Base-by-base conservation (phyloP, 768 basidiomycete species). In the Trametes villosa region DNA sequence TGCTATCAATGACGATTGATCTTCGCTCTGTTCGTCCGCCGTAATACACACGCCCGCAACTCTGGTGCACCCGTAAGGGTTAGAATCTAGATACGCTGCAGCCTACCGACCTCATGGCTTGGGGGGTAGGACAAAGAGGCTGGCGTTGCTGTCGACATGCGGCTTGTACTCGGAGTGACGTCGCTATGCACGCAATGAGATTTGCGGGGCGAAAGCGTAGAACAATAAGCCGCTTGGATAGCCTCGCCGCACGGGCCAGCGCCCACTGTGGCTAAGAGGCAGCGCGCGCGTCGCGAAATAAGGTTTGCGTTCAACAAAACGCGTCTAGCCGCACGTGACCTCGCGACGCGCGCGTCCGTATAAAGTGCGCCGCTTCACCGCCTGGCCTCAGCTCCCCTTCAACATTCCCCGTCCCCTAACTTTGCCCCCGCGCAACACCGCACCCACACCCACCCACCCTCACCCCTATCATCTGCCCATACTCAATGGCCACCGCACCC, bases 1-100 rank as follows among this genome's bases (percentile, higher is more conserved):
- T 49, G 79, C 79, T 68, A 74, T 74, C 41, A 64, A 74, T 66
- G 83, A 86, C 48, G 84, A 88, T n/a, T 72, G 56, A 68, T 13
- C 33, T 42, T 34, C 26, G 29, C 15, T 18, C 26, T 29, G 18
- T 40, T n/a, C 18, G 78, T n/a, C n/a, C n/a, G n/a, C n/a, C n/a
- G n/a, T n/a, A n/a, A n/a, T n/a, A n/a, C n/a, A n/a, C n/a, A n/a
- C n/a, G n/a, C n/a, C n/a, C n/a, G n/a, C n/a, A n/a, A n/a, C n/a
- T n/a, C n/a, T n/a, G n/a, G n/a, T n/a, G n/a, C n/a, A n/a, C n/a
- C n/a, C n/a, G n/a, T n/a, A n/a, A n/a, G n/a, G n/a, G n/a, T n/a
- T n/a, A n/a, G n/a, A n/a, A n/a, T n/a, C n/a, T n/a, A n/a, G n/a
- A n/a, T n/a, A n/a, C n/a, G n/a, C n/a, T n/a, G n/a, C n/a, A n/a